Evolutionary conservation across 257 asterid genomes (phyloP).

Genomic region (Solanum verrucosum): DNA sequence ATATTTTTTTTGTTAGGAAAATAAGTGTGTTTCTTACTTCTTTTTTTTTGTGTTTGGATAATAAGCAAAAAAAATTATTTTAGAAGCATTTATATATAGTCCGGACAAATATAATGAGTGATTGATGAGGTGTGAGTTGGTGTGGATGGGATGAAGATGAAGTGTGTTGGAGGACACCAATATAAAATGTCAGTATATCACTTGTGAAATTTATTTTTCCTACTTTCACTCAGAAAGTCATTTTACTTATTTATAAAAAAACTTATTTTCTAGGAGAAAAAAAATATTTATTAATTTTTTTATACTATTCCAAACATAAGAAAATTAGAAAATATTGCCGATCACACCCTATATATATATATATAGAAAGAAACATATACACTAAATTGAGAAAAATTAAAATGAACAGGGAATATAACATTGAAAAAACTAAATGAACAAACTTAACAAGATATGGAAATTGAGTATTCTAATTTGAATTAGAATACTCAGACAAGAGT

Average conservation of each 20-base stretch:
- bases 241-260: too few relatives aligned
- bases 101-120: too few relatives aligned
- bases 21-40: too few relatives aligned
- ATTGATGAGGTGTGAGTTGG: not conserved
- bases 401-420: not conserved
- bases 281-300: too few relatives aligned
- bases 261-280: too few relatives aligned
- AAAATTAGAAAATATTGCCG: too few relatives aligned
- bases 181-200: too few relatives aligned
- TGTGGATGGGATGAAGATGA: not conserved
- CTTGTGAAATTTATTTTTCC: not conserved
- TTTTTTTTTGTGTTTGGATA: too few relatives aligned
- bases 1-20: too few relatives aligned
- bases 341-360: not conserved
- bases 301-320: too few relatives aligned
- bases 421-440: not conserved
- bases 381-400: not conserved
- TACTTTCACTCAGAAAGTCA: too few relatives aligned
- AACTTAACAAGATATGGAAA: not conserved
- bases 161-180: not conserved
- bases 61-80: not conserved
- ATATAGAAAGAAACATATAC: not conserved
- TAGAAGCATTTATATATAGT: too few relatives aligned
- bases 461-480: not conserved
- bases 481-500: constrained; percentile 2